phyloP scores from a whole-genome alignment of 352 stramenopile species.

The Pilasporangium apinafurcum region DNA sequence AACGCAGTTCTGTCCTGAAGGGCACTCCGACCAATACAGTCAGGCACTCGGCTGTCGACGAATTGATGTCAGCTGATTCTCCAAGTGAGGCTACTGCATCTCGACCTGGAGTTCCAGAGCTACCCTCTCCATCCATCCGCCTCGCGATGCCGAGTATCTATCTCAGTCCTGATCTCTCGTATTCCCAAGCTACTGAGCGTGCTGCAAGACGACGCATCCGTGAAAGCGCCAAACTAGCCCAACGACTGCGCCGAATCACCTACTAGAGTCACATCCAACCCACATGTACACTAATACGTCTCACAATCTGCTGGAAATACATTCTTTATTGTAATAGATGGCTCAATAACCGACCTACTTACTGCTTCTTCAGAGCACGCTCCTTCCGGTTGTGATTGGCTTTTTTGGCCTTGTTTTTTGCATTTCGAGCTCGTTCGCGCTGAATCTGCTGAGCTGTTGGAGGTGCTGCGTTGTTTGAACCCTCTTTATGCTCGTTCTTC shows the following conservation, averaged over 20 bases:
- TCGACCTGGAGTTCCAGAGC: constrained; percentile 12
- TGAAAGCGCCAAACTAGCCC: constrained; percentile 30
- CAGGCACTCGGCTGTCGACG: background rate
- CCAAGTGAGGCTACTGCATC: background rate
- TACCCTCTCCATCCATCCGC: constrained; percentile 25
- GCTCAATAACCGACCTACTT: no score
- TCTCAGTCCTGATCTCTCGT: constrained; percentile 36
- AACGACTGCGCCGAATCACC: constrained; percentile 39
- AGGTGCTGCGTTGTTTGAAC: background rate
- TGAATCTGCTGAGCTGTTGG: constrained; percentile 27
- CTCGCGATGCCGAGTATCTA: constrained; percentile 56
- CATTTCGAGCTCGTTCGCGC: constrained; percentile 32
- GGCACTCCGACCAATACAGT: background rate
- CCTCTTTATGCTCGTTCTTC: background rate
- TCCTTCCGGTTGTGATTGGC: constrained; percentile 82
- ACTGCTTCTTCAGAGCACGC: constrained; percentile 68
- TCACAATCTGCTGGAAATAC: no score
- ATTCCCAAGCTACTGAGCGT: constrained; percentile 25
- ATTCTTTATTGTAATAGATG: no score
- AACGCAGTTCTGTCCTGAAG: background rate
- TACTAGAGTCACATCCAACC: no score
- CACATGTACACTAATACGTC: no score
- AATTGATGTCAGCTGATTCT: background rate
- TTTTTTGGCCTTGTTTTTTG: constrained; percentile 78
- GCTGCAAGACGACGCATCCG: constrained; percentile 29